Evolutionary conservation across 1,139 yeast genomes (phyloP), one percentile per base, ranked within the genome.

Genomic region (Pichia sp.): DNA sequence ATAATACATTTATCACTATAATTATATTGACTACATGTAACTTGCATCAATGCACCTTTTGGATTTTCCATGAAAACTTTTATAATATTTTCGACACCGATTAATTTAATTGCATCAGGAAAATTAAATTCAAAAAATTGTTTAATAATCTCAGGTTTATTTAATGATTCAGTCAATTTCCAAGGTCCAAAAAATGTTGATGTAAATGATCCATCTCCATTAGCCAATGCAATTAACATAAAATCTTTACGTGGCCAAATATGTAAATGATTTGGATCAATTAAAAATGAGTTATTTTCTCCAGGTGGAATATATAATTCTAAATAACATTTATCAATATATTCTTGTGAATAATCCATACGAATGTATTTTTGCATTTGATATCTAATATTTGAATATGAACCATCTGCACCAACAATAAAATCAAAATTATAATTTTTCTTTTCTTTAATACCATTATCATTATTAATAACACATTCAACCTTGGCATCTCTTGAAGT

Each of bases 191-290:
- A 90, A 56, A 89, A 81, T 0, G 97, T 90, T 2, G 87, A 81
- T 0, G 97, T 90, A 65, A 89, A 89, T 7, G 96, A 83, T 0
- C 94, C 94, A 62, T 87, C 95, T 31, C 69, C 65, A 58, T 90
- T 90, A 9, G 97, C 86, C 53, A 90, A 73, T 0, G 96, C 96
- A 61, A 90, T 90, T 57, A 90, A 74, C 97, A 90, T 90, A 63
- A 73, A 86, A 50, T 85, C 73, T 51, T 82, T 79, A 44, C 97
- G 74, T 4, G 97, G 97, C 97, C 97, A 90, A 45, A 90, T 87
- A 62, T 90, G 97, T 49, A 90, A 73, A 63, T 86, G 89, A 65
- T 86, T 81, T 3, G 88, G 82, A 57, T 83, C 81, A 42, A 88
- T 72, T 26, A 70, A 65, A 58, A 79, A 83, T 38, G 62, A 57